Conservation (phyloP, 441 rosid genomes). For the Arabidopsis hybrid region DNA sequence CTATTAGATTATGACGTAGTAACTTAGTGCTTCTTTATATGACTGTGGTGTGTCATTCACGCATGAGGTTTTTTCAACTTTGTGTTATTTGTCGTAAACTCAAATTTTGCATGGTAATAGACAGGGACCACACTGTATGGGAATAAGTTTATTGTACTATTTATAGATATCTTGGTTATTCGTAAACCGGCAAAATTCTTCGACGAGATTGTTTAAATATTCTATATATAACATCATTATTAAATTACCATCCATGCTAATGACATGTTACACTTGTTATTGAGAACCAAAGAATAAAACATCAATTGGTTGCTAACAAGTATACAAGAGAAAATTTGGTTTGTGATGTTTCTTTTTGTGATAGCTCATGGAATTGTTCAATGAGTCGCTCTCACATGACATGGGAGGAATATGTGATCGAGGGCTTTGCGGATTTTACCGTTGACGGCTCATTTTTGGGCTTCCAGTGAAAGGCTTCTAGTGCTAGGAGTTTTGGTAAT, state of each 20-base stretch:
- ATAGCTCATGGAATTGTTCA: too few relatives aligned
- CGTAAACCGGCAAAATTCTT: too few relatives aligned
- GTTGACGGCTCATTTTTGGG: too few relatives aligned
- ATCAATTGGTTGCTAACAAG: not conserved
- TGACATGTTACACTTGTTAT: not conserved
- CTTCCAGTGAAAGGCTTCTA: too few relatives aligned
- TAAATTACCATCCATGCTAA: not conserved
- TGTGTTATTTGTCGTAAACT: not conserved
- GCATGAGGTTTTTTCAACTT: too few relatives aligned
- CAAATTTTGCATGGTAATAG: constrained; percentile 28
- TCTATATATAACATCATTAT: not conserved
- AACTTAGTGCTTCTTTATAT: not conserved
- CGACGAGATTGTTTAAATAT: not conserved
- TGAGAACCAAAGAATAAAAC: not conserved
- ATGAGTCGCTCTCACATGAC: too few relatives aligned
- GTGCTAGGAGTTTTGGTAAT: too few relatives aligned
- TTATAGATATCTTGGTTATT: not conserved
- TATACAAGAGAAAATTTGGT: too few relatives aligned
- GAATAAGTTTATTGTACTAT: constrained; percentile 6
- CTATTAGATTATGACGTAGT: not conserved
- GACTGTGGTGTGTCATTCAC: not conserved
- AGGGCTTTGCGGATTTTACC: too few relatives aligned
- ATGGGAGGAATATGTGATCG: too few relatives aligned
- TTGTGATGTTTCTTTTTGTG: too few relatives aligned
- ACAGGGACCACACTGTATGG: constrained; percentile 20